Percentiles rank a stretch among this genome's conserved stretches.
These are phyloP conservation scores for Vaccinium myrtillus DNA, from an alignment of 148 eudicot species.

Conservation along the genomic window DNA sequence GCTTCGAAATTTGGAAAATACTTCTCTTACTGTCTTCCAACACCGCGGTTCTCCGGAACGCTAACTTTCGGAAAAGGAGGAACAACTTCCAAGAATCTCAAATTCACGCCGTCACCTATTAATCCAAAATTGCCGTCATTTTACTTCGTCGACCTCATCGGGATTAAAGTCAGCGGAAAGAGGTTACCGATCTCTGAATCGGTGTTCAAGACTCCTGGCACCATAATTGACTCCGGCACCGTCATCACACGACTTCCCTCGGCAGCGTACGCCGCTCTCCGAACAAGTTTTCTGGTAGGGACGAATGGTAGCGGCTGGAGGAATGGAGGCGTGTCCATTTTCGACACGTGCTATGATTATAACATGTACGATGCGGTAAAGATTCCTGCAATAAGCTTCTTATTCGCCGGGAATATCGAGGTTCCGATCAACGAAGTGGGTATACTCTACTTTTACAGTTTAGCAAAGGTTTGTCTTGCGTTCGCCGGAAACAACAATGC, in stretches of 20 bases:
- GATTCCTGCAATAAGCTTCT: conserved; percentile 49
- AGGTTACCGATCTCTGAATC: conserved; percentile 38
- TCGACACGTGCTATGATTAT: conserved; percentile 73
- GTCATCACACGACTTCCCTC: conserved; percentile 48
- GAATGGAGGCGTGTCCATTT: conserved; percentile 22
- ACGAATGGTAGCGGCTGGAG: conserved; percentile 39
- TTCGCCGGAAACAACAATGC: conserved; percentile 55
- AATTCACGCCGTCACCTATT: conserved; percentile 10
- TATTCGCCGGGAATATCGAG: conserved; percentile 40
- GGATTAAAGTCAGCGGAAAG: conserved; percentile 47
- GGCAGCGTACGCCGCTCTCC: conserved; percentile 48
- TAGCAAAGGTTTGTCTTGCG: conserved; percentile 56
- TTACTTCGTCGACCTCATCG: conserved; percentile 48
- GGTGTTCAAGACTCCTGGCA: not conserved
- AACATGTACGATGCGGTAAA: conserved; percentile 29
- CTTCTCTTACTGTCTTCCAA: conserved; percentile 2
- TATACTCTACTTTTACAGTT: conserved; percentile 29
- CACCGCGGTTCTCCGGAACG: not conserved
- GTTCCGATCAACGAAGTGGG: conserved; percentile 40
- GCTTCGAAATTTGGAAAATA: not conserved
- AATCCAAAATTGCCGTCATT: conserved; percentile 37
- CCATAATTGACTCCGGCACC: not conserved
- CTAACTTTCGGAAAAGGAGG: not conserved
- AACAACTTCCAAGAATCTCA: not conserved
- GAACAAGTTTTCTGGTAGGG: conserved; percentile 37